Conservation (phyloP, 148 eudicot genomes). For the Camellia lanceoleosa region DNA sequence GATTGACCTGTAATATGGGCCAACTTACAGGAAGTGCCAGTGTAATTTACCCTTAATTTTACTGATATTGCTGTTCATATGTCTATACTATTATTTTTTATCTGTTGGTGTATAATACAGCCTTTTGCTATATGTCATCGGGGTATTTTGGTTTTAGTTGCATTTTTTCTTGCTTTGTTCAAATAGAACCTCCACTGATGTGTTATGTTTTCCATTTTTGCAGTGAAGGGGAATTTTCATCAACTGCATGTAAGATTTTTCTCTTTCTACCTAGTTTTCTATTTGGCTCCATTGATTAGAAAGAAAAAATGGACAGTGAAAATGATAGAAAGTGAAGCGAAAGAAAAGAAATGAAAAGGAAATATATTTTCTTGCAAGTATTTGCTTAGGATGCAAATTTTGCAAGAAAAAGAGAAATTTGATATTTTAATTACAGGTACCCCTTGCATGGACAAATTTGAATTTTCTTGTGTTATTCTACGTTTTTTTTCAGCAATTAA, state of each 20-base stretch:
- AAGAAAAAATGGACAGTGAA: no score
- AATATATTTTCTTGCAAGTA: no score
- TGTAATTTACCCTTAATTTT: neutral
- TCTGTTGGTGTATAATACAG: neutral
- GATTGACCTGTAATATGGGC: neutral
- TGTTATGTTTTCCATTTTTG: slow-evolving; percentile 21
- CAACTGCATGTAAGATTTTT: slow-evolving; percentile 64
- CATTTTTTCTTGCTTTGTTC: neutral
- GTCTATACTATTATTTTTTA: neutral
- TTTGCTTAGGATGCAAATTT: no score
- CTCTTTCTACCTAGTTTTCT: neutral
- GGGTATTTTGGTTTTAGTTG: neutral
- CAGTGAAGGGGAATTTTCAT: slow-evolving; percentile 72
- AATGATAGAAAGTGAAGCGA: no score
- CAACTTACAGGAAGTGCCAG: neutral
- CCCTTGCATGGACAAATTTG: no score
- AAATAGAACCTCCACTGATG: slow-evolving; percentile 16
- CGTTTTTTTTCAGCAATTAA: no score
- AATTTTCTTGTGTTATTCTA: no score
- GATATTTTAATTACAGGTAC: no score
- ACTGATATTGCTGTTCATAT: neutral
- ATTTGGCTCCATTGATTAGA: no score
- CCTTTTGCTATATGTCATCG: neutral
- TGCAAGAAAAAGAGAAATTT: no score
- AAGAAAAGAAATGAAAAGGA: no score